These are phyloP conservation scores for Leishmania arabica DNA, from an alignment of 208 protist genomes.

Conservation along the genomic window DNA sequence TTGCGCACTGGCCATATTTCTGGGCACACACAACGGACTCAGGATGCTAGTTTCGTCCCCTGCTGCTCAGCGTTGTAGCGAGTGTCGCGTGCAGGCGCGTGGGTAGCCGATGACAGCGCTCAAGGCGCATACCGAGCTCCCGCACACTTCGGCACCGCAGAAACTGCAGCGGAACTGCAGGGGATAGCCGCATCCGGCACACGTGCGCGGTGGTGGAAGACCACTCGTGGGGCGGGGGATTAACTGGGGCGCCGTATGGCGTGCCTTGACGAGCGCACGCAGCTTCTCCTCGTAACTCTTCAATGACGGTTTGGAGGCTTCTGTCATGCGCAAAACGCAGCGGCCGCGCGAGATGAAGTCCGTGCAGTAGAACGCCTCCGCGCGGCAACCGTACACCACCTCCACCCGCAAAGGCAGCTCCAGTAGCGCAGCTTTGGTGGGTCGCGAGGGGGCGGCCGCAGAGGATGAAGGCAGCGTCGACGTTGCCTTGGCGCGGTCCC, in stretches of 20 bases:
- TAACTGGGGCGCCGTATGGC: conserved; percentile 38
- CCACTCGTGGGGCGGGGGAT: conserved; percentile 25
- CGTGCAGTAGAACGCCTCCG: conserved; percentile 75
- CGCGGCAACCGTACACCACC: conserved; percentile 80
- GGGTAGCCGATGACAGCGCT: conserved; percentile 62
- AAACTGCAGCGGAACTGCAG: conserved; percentile 64
- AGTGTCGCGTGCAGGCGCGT: conserved; percentile 41
- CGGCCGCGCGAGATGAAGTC: conserved; percentile 68
- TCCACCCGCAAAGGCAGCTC: conserved; percentile 60
- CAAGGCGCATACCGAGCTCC: conserved; percentile 41
- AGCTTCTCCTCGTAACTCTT: conserved; percentile 68
- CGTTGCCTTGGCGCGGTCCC: background rate
- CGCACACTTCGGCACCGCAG: conserved; percentile 77
- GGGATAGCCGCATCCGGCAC: conserved; percentile 50
- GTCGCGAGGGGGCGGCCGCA: background rate
- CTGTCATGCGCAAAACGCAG: conserved; percentile 49
- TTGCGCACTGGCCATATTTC: background rate
- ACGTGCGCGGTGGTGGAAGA: conserved; percentile 31
- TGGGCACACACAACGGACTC: background rate
- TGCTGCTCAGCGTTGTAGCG: background rate
- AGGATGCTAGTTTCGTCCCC: background rate
- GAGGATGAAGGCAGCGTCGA: background rate
- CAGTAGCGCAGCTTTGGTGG: conserved; percentile 2
- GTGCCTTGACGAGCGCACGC: conserved; percentile 42
- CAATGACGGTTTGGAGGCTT: conserved; percentile 44